Evolutionary conservation across 1,139 yeast species (phyloP).

Genomic region (Taphrina flavorubra): DNA sequence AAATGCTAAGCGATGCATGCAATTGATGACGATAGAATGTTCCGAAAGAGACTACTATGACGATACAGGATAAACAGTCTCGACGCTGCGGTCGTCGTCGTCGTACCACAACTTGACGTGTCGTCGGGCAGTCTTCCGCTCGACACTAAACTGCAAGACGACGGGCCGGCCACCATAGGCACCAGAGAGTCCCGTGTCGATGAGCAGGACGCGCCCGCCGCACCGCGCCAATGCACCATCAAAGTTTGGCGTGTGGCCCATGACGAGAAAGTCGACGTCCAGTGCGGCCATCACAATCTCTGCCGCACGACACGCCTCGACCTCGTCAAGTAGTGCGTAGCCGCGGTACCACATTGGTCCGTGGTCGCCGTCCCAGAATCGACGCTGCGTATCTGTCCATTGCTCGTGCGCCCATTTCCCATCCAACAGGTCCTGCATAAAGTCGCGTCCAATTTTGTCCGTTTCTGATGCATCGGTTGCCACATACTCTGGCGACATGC

Average conservation of each 20-base stretch:
- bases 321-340: constrained; percentile 29
- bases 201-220: constrained; percentile 38
- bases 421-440: constrained; percentile 22
- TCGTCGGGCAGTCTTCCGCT: not conserved
- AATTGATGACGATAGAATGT: too few relatives aligned
- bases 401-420: constrained; percentile 19
- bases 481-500: constrained; percentile 32
- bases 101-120: constrained; percentile 35
- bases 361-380: constrained; percentile 34
- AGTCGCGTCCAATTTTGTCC: constrained; percentile 24
- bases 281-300: constrained; percentile 15
- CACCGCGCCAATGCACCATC: constrained; percentile 40
- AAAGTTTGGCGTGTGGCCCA: constrained; percentile 43
- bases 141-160: constrained; percentile 27
- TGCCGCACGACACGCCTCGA: constrained; percentile 38
- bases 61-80: constrained; percentile 18
- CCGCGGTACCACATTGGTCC: constrained; percentile 44
- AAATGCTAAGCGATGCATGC: not conserved
- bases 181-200: constrained; percentile 41
- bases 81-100: constrained; percentile 31
- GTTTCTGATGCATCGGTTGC: not conserved
- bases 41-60: too few relatives aligned
- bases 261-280: constrained; percentile 38
- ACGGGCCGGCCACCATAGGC: constrained; percentile 41
- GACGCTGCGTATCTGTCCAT: constrained; percentile 19